Base-by-base conservation (phyloP, 192 early-diverging fungal genomes). In the Nowakowskiella sp. region DNA sequence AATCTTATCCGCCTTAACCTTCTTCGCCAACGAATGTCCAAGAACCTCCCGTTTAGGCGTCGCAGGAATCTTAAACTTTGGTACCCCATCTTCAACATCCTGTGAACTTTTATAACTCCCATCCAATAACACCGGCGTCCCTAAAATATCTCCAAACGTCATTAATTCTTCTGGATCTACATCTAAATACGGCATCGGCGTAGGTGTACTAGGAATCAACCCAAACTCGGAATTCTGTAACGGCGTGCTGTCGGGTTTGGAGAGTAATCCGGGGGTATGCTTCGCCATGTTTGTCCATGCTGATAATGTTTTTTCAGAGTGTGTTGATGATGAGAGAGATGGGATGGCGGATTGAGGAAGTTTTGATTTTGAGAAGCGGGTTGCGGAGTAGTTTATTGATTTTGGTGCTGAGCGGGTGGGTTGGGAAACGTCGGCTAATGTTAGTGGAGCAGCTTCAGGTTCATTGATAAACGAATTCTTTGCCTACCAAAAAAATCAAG, bases 91-190 rank as follows among this genome's bases (percentile, higher is more conserved):
- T 13, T 13, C 2, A 39, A 60, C 49, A 22, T 65, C 63, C 23
- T 31, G 61, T 21, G 63, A 64, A 1, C 48, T 44, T n/a, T n/a
- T n/a, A n/a, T n/a, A n/a, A n/a, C n/a, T n/a, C n/a, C n/a, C n/a
- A 48, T 84, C 72, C 28, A 90, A 75, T 39, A 88, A 61, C 22
- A 89, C 42, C 1, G 88, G 88, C 3, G 85, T 88, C 8, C 82
- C 83, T 42, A 89, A 88, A 47, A 91, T 86, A 24, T 73, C 76
- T 33, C 88, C 88, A 88, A 88, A 91, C 16, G 89, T 91, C 83
- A 91, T 84, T 27, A 89, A 50, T 19, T 81, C 79, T 25, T 73
- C 66, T 13, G 77, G 80, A 32, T 83, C 83, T 26, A 91, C 53
- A 46, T 78, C 74, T 8, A 34, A 58, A 6, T 80, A 68, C 24